These are phyloP conservation scores for Paraleonurus japonicus DNA, from an alignment of 257 asterid species.

Conservation along the genomic window DNA sequence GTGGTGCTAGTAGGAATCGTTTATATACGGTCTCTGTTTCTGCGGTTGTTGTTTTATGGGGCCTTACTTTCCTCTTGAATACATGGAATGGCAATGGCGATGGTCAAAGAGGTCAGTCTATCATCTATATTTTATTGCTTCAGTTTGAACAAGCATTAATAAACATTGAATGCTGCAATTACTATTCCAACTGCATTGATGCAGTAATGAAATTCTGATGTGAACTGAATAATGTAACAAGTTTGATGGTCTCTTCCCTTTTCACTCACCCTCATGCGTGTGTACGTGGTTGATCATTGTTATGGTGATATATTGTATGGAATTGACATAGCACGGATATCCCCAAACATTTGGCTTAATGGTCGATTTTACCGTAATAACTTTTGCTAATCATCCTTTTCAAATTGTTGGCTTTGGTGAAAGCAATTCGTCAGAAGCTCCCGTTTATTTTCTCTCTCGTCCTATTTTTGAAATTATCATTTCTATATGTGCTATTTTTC, in stretches of 20 bases:
- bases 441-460: not conserved
- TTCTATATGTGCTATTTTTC: conserved; percentile 5
- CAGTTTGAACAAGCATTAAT: not conserved
- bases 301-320: not conserved
- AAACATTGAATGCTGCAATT: not conserved
- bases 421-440: not conserved
- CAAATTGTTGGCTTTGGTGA: not conserved
- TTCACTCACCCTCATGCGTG: not conserved
- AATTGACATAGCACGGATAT: not conserved
- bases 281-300: not conserved
- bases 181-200: not conserved
- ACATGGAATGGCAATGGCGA: conserved; percentile 75
- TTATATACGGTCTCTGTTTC: conserved; percentile 73
- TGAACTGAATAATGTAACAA: not conserved
- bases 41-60: conserved; percentile 63
- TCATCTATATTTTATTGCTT: not conserved
- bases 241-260: not conserved
- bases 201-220: not conserved
- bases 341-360: not conserved
- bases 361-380: not conserved
- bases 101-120: conserved; percentile 63
- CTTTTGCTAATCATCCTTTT: not conserved
- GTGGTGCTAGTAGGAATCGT: conserved; percentile 37
- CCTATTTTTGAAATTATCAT: not conserved
- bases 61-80: conserved; percentile 66